Evolutionary conservation across 139 green algal genomes (phyloP).

Genomic region (Picochlorum costavermella): DNA sequence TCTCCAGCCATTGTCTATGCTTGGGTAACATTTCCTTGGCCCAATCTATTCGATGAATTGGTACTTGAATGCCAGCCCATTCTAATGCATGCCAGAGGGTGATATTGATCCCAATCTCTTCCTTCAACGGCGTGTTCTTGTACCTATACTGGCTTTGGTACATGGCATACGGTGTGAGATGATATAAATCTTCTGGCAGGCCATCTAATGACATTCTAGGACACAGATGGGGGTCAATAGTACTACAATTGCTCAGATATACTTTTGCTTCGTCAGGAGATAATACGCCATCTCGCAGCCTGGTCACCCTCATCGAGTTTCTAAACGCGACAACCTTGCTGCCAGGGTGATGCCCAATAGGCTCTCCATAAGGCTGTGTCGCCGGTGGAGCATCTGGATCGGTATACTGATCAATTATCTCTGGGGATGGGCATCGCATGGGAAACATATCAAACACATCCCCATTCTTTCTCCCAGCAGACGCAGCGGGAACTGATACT

Average conservation of each 20-base stretch:
- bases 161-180: slow-evolving; percentile 26
- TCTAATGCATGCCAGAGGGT: background rate
- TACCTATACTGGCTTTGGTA: slow-evolving; percentile 17
- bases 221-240: background rate
- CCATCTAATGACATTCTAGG: slow-evolving; percentile 3
- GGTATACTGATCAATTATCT: background rate
- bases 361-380: slow-evolving; percentile 8
- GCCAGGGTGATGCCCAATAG: slow-evolving; percentile 12
- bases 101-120: background rate
- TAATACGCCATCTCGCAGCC: slow-evolving; percentile 27
- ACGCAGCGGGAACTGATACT: background rate
- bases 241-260: slow-evolving; percentile 25
- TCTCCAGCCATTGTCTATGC: background rate
- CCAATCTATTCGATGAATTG: background rate
- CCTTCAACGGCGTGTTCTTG: slow-evolving; percentile 6
- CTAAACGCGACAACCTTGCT: slow-evolving; percentile 28
- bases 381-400: background rate
- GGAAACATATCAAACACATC: background rate
- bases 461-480: background rate
- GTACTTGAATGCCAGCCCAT: background rate
- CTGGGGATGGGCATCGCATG: background rate
- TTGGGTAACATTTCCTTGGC: background rate
- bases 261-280: slow-evolving; percentile 15
- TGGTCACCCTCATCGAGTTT: slow-evolving; percentile 20
- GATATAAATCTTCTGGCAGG: slow-evolving; percentile 8